These are phyloP conservation scores for Psophocarpus tetragonolobus DNA, from an alignment of 306 rosid genomes.

Conservation along the genomic window DNA sequence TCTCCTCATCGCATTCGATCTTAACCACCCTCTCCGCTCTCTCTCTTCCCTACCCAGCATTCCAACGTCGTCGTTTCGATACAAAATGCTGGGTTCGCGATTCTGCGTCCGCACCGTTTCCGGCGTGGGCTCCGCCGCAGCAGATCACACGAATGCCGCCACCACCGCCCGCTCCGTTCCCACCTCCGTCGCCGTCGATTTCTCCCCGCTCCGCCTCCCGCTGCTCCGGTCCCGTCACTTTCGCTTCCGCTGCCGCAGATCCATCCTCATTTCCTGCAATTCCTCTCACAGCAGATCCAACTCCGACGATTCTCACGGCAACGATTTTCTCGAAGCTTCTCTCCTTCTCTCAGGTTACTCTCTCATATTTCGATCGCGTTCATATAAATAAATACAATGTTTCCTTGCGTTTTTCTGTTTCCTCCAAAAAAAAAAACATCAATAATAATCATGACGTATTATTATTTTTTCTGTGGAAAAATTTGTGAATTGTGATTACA, in stretches of 20 bases:
- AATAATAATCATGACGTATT: too few species aligned
- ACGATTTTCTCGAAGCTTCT: conserved; percentile 78
- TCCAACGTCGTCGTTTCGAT: background rate
- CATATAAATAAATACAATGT: background rate
- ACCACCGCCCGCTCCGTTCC: conserved; percentile 34
- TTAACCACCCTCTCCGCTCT: conserved; percentile 8
- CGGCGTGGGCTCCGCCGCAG: conserved; percentile 38
- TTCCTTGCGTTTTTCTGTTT: background rate
- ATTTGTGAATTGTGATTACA: background rate
- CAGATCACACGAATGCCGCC: conserved; percentile 53
- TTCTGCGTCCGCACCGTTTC: conserved; percentile 36
- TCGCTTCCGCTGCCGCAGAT: conserved; percentile 42
- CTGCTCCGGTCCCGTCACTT: conserved; percentile 33
- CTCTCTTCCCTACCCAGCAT: background rate
- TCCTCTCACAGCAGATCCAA: conserved; percentile 55
- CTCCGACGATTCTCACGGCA: conserved; percentile 39
- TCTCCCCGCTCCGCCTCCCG: conserved; percentile 40
- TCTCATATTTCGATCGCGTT: background rate
- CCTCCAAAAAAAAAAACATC: background rate
- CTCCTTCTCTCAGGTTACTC: conserved; percentile 75
- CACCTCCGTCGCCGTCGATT: conserved; percentile 32
- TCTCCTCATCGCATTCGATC: background rate
- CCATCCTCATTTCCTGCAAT: conserved; percentile 56
- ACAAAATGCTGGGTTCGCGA: conserved; percentile 47
- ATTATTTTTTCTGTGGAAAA: too few species aligned